A percentile compares a stretch with the other conserved stretches of the same genome.
Conservation (phyloP, 129 eudicot species). For the Escallonia herrerae region DNA sequence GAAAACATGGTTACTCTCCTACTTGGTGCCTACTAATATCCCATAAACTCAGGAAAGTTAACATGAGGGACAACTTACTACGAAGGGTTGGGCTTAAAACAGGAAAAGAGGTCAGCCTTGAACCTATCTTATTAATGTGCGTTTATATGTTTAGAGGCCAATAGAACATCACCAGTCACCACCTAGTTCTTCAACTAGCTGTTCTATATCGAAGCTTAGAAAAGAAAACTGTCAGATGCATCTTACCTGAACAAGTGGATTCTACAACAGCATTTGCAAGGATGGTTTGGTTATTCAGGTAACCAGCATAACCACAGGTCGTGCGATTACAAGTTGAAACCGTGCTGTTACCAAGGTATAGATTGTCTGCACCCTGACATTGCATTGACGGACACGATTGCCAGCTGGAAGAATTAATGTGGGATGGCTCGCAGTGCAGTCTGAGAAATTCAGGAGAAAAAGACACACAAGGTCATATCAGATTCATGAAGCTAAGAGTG, state of each 20-base stretch:
- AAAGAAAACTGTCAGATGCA: background rate
- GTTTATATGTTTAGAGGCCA: background rate
- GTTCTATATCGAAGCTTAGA: background rate
- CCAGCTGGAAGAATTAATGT: constrained; percentile 22
- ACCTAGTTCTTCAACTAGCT: background rate
- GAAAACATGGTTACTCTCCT: too few species aligned
- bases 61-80: background rate
- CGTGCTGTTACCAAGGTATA: constrained; percentile 46
- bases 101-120: background rate
- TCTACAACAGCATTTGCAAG: constrained; percentile 24
- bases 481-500: background rate
- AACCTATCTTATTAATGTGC: too few species aligned
- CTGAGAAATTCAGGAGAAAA: constrained; percentile 23
- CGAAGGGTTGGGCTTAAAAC: background rate
- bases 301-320: constrained; percentile 75
- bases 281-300: constrained; percentile 24
- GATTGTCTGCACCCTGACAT: constrained; percentile 35
- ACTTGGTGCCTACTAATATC: too few species aligned
- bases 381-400: constrained; percentile 41
- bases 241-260: constrained; percentile 63
- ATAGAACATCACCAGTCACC: background rate
- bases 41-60: background rate
- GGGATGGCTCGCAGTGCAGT: constrained; percentile 56
- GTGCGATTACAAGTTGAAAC: constrained; percentile 45
- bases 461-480: background rate